These are phyloP conservation scores for Neofusicoccum umdonicola DNA, from an alignment of 2,329 filamentous ascomycete species.

Conservation along the genomic window DNA sequence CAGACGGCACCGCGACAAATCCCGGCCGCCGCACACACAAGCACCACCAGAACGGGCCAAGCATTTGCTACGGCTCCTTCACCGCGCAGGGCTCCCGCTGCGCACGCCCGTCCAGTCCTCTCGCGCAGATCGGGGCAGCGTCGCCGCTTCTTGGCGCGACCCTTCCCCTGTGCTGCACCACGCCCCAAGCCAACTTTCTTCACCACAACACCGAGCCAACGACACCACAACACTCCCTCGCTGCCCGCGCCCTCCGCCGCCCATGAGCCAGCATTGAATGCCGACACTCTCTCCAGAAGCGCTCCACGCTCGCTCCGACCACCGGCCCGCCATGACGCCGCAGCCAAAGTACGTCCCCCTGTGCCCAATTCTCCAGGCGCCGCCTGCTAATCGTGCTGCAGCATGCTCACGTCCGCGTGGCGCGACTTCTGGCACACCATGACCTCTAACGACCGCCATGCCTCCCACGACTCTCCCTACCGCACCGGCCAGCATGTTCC, in stretches of 20 bases:
- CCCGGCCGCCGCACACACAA: constrained; percentile 10
- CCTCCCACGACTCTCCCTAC: constrained; percentile 88
- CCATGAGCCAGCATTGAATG: constrained; percentile 14
- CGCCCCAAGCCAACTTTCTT: constrained; percentile 17
- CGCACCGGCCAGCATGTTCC: constrained; percentile 87
- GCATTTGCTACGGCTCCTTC: constrained; percentile 10
- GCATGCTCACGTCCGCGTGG: constrained; percentile 54
- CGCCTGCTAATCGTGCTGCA: constrained; percentile 1
- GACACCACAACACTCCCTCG: background rate
- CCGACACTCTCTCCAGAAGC: constrained; percentile 2
- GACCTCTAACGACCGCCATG: constrained; percentile 78
- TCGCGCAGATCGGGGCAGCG: constrained; percentile 13
- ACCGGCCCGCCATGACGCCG: constrained; percentile 5
- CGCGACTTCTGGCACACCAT: constrained; percentile 90
- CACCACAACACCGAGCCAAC: background rate
- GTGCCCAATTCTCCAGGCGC: background rate
- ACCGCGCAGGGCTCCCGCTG: background rate
- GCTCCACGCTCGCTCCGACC: background rate
- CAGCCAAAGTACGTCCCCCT: constrained; percentile 15
- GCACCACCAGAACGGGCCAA: constrained; percentile 9
- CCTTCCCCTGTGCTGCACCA: constrained; percentile 18
- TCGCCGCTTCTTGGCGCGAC: constrained; percentile 18
- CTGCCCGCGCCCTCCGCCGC: background rate
- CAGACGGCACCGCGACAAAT: constrained; percentile 2
- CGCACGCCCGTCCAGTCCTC: constrained; percentile 3